Base-by-base conservation (phyloP, 2,329 filamentous ascomycete genomes). In the Pseudonectria foliicola region DNA sequence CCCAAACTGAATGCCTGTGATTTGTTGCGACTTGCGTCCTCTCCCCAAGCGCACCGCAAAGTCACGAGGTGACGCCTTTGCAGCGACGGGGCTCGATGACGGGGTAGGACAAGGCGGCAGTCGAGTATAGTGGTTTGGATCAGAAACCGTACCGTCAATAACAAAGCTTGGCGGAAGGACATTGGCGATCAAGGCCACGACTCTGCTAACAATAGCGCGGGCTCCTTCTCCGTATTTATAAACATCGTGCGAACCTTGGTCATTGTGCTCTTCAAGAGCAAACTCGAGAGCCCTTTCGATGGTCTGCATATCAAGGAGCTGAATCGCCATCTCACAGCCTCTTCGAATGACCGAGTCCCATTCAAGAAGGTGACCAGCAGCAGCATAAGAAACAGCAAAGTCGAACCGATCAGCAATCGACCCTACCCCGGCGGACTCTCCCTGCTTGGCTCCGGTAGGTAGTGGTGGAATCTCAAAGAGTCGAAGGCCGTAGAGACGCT, bases 1-100 rank as follows among this genome's bases (percentile, higher is more conserved):
- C n/a, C 82, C 82, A 49, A 87, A 87, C 40, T 78, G 75, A 34
- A 87, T 85, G 42, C 69, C 71, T 41, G 71, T 73, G 10, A 83
- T 62, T 16, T 77, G 72, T 26, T 60, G 59, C 31, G 70, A 68
- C 33, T 75, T 58, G 34, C 61, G 66, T 7, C 52, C 53, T 33
- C 50, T 56, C 29, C 56, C 57, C 14, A 62, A 47, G 26, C 60
- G 57, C 13, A 60, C 54, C 3, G 55, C 55, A 7, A 62, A 58
- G 31, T 58, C 63, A 38, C 57, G 55, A 13, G 46, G 29, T 1
- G 42, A 32, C 27, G 37, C 26, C 23, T 44, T 42, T 25, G 46
- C 37, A 4, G 29, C 31, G 7, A 35, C 33, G 11, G 35, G 36
- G 14, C 31, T 46, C 13, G 27, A 13, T 8, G 42, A 39, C 13